These are phyloP conservation scores for Phytophthora ramorum DNA, from an alignment of 352 stramenopile genomes.

Conservation along the genomic window DNA sequence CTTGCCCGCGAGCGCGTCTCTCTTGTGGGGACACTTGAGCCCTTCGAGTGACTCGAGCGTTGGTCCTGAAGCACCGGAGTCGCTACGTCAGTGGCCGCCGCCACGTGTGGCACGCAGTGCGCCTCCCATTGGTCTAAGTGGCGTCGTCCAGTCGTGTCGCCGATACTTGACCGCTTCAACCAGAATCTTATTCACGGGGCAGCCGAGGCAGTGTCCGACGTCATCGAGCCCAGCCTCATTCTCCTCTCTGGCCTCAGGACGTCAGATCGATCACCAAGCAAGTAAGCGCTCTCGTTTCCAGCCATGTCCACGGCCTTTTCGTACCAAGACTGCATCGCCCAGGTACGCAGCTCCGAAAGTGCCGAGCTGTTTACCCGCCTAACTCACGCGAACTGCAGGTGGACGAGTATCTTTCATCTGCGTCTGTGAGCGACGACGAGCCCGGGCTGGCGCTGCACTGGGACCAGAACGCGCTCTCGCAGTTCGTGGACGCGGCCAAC, in stretches of 20 bases:
- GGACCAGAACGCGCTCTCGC: constrained; percentile 38
- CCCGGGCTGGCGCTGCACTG: constrained; percentile 41
- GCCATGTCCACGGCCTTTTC: constrained; percentile 37
- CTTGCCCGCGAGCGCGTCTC: not conserved
- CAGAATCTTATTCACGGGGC: not conserved
- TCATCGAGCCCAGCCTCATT: not conserved
- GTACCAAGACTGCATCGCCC: constrained; percentile 45
- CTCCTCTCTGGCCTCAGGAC: constrained; percentile 15
- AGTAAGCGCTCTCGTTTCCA: not conserved
- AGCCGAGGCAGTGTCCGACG: not conserved
- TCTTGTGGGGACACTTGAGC: not conserved
- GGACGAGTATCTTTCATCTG: constrained; percentile 44
- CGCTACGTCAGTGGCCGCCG: not conserved
- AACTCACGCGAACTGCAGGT: constrained; percentile 18
- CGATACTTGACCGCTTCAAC: constrained; percentile 7
- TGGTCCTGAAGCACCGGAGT: not conserved
- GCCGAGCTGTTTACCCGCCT: not conserved
- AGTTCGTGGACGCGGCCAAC: constrained; percentile 46
- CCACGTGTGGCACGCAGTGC: not conserved
- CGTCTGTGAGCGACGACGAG: constrained; percentile 46
- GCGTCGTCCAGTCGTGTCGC: not conserved
- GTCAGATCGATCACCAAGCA: constrained; percentile 7
- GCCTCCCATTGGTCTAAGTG: not conserved
- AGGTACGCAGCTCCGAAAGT: constrained; percentile 11
- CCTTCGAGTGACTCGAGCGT: no score